Percentiles rank a stretch among this genome's conserved stretches.
Conservation (phyloP, 1,284 basidiomycete genomes). For the Leccinum pachyderme region DNA sequence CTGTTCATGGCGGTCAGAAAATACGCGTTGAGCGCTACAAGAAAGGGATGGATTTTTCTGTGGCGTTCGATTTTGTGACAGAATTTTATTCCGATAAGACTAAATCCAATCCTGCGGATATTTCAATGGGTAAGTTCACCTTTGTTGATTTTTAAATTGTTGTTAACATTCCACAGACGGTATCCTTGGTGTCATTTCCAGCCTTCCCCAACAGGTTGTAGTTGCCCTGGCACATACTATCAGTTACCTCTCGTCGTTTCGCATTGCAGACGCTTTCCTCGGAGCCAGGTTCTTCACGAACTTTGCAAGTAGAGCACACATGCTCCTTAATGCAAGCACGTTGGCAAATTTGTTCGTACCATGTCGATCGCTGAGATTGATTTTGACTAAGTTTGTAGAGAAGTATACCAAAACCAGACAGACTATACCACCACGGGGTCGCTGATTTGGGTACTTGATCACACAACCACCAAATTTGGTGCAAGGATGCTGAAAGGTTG, state of each 20-base stretch:
- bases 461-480: conserved; percentile 87
- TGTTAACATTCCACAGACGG: conserved; percentile 37
- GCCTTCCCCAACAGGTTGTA: conserved; percentile 72
- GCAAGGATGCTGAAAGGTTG: conserved; percentile 80
- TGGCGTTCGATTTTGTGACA: conserved; percentile 73
- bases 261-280: conserved; percentile 71
- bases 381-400: conserved; percentile 41
- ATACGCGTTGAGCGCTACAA: conserved; percentile 66
- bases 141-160: not conserved
- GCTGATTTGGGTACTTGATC: conserved; percentile 84
- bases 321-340: conserved; percentile 90
- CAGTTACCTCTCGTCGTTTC: conserved; percentile 74
- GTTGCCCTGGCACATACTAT: conserved; percentile 79
- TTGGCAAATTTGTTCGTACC: conserved; percentile 69
- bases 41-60: conserved; percentile 57
- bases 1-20: conserved; percentile 45
- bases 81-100: conserved; percentile 67
- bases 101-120: conserved; percentile 44
- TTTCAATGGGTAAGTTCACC: conserved; percentile 43
- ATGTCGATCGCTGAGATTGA: conserved; percentile 1
- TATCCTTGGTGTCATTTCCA: conserved; percentile 63
- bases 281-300: conserved; percentile 76
- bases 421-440: conserved; percentile 76
- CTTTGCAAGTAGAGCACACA: conserved; percentile 79
- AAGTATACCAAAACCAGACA: conserved; percentile 90